Evolutionary conservation across 768 basidiomycete species (phyloP).

Genomic region (Trametes punicea): DNA sequence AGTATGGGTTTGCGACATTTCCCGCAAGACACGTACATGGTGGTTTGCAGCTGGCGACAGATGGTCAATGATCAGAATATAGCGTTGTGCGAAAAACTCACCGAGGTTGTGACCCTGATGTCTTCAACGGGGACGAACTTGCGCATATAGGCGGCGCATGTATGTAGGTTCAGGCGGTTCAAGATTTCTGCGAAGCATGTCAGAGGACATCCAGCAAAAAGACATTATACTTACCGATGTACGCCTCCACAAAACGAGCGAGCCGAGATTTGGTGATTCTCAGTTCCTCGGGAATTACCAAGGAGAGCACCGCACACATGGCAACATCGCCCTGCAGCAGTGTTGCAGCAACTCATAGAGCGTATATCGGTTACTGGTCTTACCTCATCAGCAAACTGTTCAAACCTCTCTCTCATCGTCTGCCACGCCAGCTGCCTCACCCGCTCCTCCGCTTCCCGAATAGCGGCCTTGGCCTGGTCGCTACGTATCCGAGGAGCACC

Average conservation of each 20-base stretch:
- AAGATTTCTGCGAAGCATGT: conserved; percentile 49
- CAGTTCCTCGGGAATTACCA: conserved; percentile 61
- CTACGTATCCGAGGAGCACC: conserved; percentile 17
- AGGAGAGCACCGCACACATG: conserved; percentile 69
- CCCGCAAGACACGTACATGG: conserved; percentile 66
- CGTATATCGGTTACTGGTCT: neutral
- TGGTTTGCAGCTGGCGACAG: conserved; percentile 58
- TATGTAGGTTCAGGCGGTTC: conserved; percentile 55
- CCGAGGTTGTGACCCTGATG: conserved; percentile 51
- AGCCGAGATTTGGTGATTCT: conserved; percentile 41
- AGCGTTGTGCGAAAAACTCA: conserved; percentile 28
- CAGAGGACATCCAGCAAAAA: conserved; percentile 13
- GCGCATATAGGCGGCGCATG: conserved; percentile 71
- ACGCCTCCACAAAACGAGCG: conserved; percentile 60
- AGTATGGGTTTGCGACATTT: conserved; percentile 62
- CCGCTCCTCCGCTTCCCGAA: conserved; percentile 47
- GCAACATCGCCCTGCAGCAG: conserved; percentile 68
- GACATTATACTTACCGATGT: conserved; percentile 76
- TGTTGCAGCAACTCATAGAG: neutral
- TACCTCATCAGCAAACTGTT: conserved; percentile 64
- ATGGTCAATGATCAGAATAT: neutral
- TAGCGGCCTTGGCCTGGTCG: conserved; percentile 18
- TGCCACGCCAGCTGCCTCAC: conserved; percentile 56
- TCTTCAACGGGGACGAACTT: conserved; percentile 55
- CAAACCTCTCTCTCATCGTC: conserved; percentile 51